Evolutionary conservation across 495 filamentous ascomycete genomes (phyloP).

Genomic region (Daldinia grandis): DNA sequence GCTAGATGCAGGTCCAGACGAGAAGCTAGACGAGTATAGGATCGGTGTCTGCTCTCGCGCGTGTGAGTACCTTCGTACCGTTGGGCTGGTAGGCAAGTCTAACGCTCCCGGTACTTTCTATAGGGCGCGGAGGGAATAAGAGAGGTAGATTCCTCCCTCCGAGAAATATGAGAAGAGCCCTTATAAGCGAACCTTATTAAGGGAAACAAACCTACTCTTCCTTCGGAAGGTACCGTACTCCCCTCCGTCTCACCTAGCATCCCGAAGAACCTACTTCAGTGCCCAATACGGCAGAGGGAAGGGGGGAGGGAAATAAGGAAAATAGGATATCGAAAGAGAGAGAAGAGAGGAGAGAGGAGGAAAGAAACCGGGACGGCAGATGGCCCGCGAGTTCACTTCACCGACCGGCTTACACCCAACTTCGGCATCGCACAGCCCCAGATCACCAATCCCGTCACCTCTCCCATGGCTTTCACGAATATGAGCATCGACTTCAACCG

Average conservation of each 20-base stretch:
- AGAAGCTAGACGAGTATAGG: conserved; percentile 14
- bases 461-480: conserved; percentile 13
- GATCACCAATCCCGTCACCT: conserved; percentile 15
- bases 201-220: background rate
- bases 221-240: background rate
- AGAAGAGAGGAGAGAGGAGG: background rate
- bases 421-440: conserved; percentile 32
- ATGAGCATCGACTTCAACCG: conserved; percentile 37
- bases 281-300: conserved; percentile 20
- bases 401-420: conserved; percentile 30
- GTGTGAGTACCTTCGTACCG: background rate
- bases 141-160: background rate
- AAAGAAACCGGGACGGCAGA: conserved; percentile 34
- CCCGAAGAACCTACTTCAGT: conserved; percentile 6
- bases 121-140: conserved; percentile 4
- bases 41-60: conserved; percentile 3
- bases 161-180: conserved; percentile 2
- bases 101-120: background rate
- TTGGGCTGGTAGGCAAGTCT: background rate
- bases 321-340: conserved; percentile 16
- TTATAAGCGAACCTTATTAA: background rate
- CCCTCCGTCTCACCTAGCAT: background rate
- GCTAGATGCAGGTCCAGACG: conserved; percentile 21
- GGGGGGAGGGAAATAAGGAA: conserved; percentile 20
- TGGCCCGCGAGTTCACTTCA: conserved; percentile 26